Evolutionary conservation across 1,284 basidiomycete species (phyloP).

Genomic region (Waitea zeae): DNA sequence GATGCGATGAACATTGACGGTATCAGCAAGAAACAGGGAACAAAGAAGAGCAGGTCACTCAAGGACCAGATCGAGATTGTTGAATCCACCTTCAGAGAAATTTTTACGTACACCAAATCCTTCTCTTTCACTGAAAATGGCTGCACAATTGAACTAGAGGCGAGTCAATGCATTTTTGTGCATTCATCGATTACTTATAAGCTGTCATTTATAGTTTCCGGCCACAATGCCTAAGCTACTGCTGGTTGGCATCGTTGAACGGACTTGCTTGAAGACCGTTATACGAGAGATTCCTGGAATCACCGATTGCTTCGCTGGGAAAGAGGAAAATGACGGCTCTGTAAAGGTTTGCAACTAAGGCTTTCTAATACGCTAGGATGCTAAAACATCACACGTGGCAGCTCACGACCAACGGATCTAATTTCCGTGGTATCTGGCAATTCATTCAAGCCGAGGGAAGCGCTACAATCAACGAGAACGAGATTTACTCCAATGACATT

Average conservation of each 20-base stretch:
- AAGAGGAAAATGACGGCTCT: conserved; percentile 32
- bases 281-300: conserved; percentile 83
- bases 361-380: conserved; percentile 7
- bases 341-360: conserved; percentile 39
- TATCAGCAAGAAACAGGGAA: too few species aligned
- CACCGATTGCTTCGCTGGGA: conserved; percentile 63
- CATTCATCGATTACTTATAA: too few species aligned
- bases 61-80: conserved; percentile 18
- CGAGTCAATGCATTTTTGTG: conserved; percentile 20
- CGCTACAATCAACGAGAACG: conserved; percentile 37
- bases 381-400: conserved; percentile 11
- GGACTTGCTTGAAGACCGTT: conserved; percentile 67
- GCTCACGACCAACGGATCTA: conserved; percentile 82
- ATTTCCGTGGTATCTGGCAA: conserved; percentile 83
- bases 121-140: conserved; percentile 65
- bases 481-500: conserved; percentile 91
- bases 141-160: conserved; percentile 72
- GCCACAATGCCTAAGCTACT: conserved; percentile 76
- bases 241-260: conserved; percentile 82
- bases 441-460: conserved; percentile 33
- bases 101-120: conserved; percentile 40
- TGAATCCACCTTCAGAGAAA: conserved; percentile 30
- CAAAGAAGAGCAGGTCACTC: conserved; percentile 19
- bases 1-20: too few species aligned
- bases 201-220: conserved; percentile 39